Base-by-base conservation (phyloP, 2,329 filamentous ascomycete species). In the Harringtonia aguacate region DNA sequence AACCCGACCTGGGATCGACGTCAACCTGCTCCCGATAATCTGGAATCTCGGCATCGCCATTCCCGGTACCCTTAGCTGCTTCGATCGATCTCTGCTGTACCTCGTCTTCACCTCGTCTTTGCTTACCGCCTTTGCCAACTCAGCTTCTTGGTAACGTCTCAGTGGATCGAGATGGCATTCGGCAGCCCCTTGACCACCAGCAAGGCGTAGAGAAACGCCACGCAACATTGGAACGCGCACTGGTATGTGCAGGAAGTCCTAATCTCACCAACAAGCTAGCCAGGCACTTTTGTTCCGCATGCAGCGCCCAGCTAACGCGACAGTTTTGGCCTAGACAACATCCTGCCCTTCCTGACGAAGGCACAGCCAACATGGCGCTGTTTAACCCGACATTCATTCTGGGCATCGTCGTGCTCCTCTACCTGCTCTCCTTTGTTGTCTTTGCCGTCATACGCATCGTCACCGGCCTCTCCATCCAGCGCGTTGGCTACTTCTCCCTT, bases 381-480 rank as follows among this genome's bases (percentile, higher is more conserved):
- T 66, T 81, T 54, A 79, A 75, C 57, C 82, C 83, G 55, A 86
- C 90, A 53, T 95, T 95, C 61, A 68, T 95, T 52, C 78, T 94
- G 57, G 90, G 90, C 61, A 72, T 94, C 54, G 57, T 89, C 60
- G 79, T 97, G 55, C 75, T 97, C 51, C 69, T 86, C 49, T 98
- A 97, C 67, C 76, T 98, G 36, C 84, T 80, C 49, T 88, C 90
- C 49, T 98, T 98, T 59, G 81, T 98, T 48, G 63, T 95, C 47
- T 95, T 98, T 62, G 92, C 92, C 56, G 76, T 97, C 54, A 67
- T 98, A 51, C 87, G 92, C 53, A 89, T 97, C 55, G 72, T 90
- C 49, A 97, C 90, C 30, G 92, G 92, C 49, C 72, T 98, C 46
- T 98, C 92, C 7, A 95, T 98, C 52, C 94, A 98, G 65, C 81